A percentile compares a stretch with the other conserved stretches of the same genome.
These are phyloP conservation scores for Saxophila tyrrhenica DNA, from an alignment of 495 filamentous ascomycete genomes.

Conservation along the genomic window DNA sequence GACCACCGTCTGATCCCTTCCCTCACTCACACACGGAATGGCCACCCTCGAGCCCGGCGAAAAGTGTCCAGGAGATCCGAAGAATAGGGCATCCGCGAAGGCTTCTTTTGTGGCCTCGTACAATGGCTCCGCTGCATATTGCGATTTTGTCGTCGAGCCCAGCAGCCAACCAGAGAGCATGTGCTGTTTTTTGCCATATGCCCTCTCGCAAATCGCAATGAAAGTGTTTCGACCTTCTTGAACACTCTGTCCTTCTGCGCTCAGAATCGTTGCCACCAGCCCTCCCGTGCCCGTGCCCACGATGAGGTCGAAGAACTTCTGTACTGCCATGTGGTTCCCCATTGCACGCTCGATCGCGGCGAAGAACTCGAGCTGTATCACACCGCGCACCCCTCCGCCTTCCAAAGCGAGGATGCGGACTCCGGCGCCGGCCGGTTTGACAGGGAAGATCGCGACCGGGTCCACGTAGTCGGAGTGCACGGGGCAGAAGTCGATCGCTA, in stretches of 20 bases:
- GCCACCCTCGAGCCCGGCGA: slow-evolving; percentile 28
- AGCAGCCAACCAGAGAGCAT: too few relatives aligned
- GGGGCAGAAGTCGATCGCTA: slow-evolving; percentile 7
- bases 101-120: slow-evolving; percentile 11
- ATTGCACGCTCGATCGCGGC: slow-evolving; percentile 14
- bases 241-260: slow-evolving; percentile 36
- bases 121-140: too few relatives aligned
- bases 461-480: slow-evolving; percentile 8
- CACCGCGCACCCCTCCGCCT: slow-evolving; percentile 29
- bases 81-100: slow-evolving; percentile 8
- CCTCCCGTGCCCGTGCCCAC: slow-evolving; percentile 39
- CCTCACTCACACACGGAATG: slow-evolving; percentile 32
- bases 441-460: slow-evolving; percentile 4
- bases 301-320: slow-evolving; percentile 24
- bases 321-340: slow-evolving; percentile 14
- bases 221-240: too few relatives aligned
- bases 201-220: slow-evolving; percentile 27
- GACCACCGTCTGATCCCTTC: slow-evolving; percentile 29
- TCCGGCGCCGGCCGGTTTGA: slow-evolving; percentile 14
- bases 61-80: slow-evolving; percentile 5
- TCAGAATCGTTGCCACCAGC: slow-evolving; percentile 45
- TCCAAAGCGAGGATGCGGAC: slow-evolving; percentile 46
- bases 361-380: slow-evolving; percentile 20
- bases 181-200: slow-evolving; percentile 23
- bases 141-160: too few relatives aligned